Evolutionary conservation across 768 basidiomycete species (phyloP).

Genomic region (Lactifluus subvellereus): DNA sequence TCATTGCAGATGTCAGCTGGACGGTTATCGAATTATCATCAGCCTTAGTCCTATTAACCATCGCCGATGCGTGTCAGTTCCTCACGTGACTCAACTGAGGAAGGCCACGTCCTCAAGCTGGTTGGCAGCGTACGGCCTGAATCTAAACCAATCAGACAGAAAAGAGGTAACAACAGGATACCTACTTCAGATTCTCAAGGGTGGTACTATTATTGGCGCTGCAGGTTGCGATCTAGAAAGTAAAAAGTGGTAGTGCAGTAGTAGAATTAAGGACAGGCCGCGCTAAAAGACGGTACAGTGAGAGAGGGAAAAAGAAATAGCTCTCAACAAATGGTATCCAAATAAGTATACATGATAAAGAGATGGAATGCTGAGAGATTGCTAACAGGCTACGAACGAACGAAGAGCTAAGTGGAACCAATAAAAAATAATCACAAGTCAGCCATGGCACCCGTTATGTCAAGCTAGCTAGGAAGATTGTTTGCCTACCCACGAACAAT

Average conservation of each 20-base stretch:
- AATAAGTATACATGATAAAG: conserved; percentile 20
- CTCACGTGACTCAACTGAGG: no score
- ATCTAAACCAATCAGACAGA: no score
- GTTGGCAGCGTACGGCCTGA: no score
- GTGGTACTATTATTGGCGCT: conserved; percentile 1
- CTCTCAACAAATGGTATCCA: conserved; percentile 13
- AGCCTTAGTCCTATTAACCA: no score
- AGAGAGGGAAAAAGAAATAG: neutral
- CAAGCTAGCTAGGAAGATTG: neutral
- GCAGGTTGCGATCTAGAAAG: conserved; percentile 11
- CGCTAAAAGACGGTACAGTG: conserved; percentile 13
- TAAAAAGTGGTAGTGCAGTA: conserved; percentile 16
- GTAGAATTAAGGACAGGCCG: conserved; percentile 5
- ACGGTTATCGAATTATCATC: no score
- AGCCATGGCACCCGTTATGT: neutral
- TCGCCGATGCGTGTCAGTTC: no score
- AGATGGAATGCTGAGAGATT: conserved; percentile 2
- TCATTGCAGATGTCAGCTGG: no score
- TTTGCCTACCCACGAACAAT: neutral
- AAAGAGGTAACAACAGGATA: no score
- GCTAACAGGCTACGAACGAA: neutral
- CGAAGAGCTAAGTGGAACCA: neutral
- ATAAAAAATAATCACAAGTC: neutral
- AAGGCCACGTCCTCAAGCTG: no score
- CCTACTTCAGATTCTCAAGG: neutral